Percentiles rank a stretch among this genome's conserved stretches.
These are phyloP conservation scores for Aristolochia fimbriata DNA, from an alignment of 164 flowering plant species.

Conservation along the genomic window DNA sequence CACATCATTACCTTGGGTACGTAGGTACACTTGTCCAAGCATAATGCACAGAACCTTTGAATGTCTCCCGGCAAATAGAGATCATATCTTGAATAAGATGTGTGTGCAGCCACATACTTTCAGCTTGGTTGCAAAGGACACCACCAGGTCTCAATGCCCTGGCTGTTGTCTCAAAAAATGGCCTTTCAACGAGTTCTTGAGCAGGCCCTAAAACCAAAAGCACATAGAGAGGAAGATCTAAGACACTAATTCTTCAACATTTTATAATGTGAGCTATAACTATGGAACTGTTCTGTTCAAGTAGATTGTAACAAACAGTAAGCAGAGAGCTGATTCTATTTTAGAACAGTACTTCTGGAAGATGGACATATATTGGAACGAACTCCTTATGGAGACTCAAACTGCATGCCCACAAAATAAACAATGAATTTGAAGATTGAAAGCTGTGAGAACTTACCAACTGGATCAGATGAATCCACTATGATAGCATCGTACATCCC, in stretches of 20 bases:
- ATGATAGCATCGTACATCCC: constrained; percentile 93
- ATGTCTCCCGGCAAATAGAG: constrained; percentile 63
- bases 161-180: constrained; percentile 78
- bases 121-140: constrained; percentile 93
- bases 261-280: background rate
- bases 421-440: too few species aligned
- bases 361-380: too few species aligned
- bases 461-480: constrained; percentile 98
- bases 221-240: background rate
- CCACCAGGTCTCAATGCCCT: constrained; percentile 92
- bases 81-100: constrained; percentile 89
- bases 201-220: constrained; percentile 70
- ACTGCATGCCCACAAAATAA: too few species aligned
- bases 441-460: constrained; percentile 46
- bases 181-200: constrained; percentile 89
- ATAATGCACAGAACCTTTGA: constrained; percentile 90
- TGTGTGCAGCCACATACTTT: constrained; percentile 99
- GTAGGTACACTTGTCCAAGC: constrained; percentile 99
- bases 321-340: too few species aligned
- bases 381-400: too few species aligned
- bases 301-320: too few species aligned
- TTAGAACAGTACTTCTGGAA: too few species aligned
- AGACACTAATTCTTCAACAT: background rate
- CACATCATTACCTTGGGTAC: constrained; percentile 66
- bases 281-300: too few species aligned